Base-by-base conservation (phyloP, 2,329 filamentous ascomycete genomes). In the Cordyceps fumosorosea region DNA sequence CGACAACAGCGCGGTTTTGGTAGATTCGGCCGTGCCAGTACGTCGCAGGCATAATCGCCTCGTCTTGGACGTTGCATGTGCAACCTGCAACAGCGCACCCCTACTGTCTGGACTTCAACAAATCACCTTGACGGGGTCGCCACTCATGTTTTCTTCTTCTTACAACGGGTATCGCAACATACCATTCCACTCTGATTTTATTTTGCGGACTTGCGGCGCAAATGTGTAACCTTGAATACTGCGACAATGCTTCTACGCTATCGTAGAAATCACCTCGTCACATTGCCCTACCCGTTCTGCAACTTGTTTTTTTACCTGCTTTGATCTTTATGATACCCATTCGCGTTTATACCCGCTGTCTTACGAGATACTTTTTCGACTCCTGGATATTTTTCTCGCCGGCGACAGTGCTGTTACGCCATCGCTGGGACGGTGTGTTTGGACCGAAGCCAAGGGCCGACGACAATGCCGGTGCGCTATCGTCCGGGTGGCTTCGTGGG, bases 191-290 rank as follows among this genome's bases (percentile, higher is more conserved):
- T 22, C 3, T 3, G n/a, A 22, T 11, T 26, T 20, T 12, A n/a
- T 5, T 26, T 26, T 61, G 29, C 16, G 5, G 16, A 48, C 32
- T n/a, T 7, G 26, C 24, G 5, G 40, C 14, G 8, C 24, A 47
- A 42, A 16, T 34, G 3, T 8, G 18, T 20, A 12, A 1, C 12
- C 32, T 18, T 22, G 52, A 55, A 42, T 14, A 73, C 68, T 68
- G 69, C 71, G 77, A 83, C 77, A 83, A 83, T 83, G 80, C 78
- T 76, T 72, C 68, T 77, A 75, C 81, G 80, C 81, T 83, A 83
- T 82, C 75, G 74, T 11, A 16, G 44, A 20, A 18, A 32, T 44
- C 45, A 37, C 40, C 40, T 7, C 16, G 8, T 16, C 2, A 20
- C 48, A 40, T 40, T 55, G 50, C 18, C 18, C 37, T 22, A 12